Conservation (phyloP, 2,329 filamentous ascomycete genomes). For the Aspergillus pseudotamarii region DNA sequence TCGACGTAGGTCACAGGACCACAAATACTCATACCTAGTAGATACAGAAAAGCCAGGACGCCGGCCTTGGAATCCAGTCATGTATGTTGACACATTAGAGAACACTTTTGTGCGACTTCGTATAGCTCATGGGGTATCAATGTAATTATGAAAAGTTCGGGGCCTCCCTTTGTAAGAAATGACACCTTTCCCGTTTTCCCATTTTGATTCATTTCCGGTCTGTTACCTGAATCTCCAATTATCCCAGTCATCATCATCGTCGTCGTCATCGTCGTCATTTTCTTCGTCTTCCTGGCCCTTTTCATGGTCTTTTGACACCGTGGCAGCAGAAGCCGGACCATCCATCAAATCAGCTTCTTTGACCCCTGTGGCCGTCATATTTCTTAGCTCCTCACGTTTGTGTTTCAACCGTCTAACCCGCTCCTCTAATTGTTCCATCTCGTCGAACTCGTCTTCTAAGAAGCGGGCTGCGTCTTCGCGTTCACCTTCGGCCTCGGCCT, state of each 20-base stretch:
- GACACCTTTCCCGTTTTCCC: constrained; percentile 25
- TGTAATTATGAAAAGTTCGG: constrained; percentile 32
- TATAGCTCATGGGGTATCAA: constrained; percentile 39
- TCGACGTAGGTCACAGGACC: neutral
- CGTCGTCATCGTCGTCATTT: constrained; percentile 31
- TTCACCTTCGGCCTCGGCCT: constrained; percentile 66
- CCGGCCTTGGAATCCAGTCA: constrained; percentile 5
- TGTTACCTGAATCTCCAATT: constrained; percentile 45
- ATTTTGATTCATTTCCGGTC: constrained; percentile 20
- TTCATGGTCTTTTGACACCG: constrained; percentile 42
- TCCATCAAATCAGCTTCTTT: constrained; percentile 32
- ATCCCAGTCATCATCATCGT: constrained; percentile 50
- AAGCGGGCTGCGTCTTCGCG: constrained; percentile 74
- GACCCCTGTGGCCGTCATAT: constrained; percentile 33
- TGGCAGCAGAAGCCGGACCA: constrained; percentile 22
- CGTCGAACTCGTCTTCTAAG: constrained; percentile 76
- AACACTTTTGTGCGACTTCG: constrained; percentile 21
- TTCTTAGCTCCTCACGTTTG: constrained; percentile 68
- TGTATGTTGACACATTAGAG: constrained; percentile 14
- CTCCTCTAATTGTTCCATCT: constrained; percentile 78
- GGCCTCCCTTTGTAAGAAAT: constrained; percentile 27
- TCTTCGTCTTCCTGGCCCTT: constrained; percentile 33
- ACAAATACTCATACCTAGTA: constrained; percentile 1
- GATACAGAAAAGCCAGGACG: constrained; percentile 3
- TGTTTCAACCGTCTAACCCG: constrained; percentile 70